Evolutionary conservation across 202 grass and related monocot genomes (phyloP), one percentile per base, ranked within the genome.

Genomic region (Zizania palustris): DNA sequence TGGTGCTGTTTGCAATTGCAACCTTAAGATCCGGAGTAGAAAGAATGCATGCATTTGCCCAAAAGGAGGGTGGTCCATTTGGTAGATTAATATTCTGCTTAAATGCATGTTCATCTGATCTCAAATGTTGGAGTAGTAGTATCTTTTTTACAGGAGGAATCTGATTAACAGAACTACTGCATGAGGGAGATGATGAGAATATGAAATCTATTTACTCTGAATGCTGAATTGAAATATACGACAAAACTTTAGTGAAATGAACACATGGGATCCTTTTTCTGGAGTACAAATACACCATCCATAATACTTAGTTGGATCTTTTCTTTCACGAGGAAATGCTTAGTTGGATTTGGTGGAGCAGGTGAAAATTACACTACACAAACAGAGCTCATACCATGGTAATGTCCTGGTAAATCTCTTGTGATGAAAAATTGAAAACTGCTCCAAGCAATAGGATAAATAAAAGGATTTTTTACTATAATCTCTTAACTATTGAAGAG

Each of bases 21-120:
- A n/a, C 11, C 46, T 20, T 35, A 60, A 18, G 58, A 73, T 77
- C 50, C 65, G 76, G 35, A 42, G 40, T 39, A 11, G 54, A 38
- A 51, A 53, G 12, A 4, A 20, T 75, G 46, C 70, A 55, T 73
- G 65, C 39, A 62, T 67, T 86, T 45, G 42, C 51, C 60, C 28
- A 62, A 10, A 45, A 60, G 38, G 45, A 53, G 44, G 68, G 53
- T 74, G 62, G 85, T 28, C 76, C 63, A 43, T 62, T 60, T 11
- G 50, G 19, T 51, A 7, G 40, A 56, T 69, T 78, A 83, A 55
- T 41, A 34, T 60, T 45, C 51, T 28, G 28, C 28, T 28, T 28
- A 69, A 19, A 38, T 66, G 43, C 48, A 36, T 67, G 3, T 70
- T 58, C 71, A 84, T 71, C 55, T 57, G 64, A 59, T 39, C 7